Conservation (phyloP, 1,139 yeast genomes). For the Geotrichum phurueaensis region DNA sequence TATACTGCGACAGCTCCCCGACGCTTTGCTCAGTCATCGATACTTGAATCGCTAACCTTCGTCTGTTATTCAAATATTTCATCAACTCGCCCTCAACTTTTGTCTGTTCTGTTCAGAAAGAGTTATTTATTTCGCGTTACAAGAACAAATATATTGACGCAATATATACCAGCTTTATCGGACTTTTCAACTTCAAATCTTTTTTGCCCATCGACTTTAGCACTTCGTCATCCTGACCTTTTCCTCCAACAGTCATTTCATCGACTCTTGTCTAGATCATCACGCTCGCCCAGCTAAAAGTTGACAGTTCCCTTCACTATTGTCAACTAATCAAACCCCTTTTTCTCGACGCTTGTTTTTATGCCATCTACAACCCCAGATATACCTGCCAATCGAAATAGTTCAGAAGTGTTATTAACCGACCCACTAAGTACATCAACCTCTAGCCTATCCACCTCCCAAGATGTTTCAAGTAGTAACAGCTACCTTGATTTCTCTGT, state of each 20-base stretch:
- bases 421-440: background rate
- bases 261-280: background rate
- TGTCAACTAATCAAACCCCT: background rate
- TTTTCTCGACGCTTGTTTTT: slow-evolving; percentile 1
- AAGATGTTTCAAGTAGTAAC: slow-evolving; percentile 12
- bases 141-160: background rate
- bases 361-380: slow-evolving; percentile 16
- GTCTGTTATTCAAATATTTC: background rate
- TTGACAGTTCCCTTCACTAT: background rate
- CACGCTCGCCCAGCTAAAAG: background rate
- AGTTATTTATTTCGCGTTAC: background rate
- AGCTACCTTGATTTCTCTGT: slow-evolving; percentile 8
- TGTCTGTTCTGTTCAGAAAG: background rate
- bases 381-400: background rate
- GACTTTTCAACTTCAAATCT: background rate
- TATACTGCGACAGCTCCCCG: background rate
- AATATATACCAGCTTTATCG: background rate
- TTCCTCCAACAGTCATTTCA: background rate
- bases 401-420: background rate
- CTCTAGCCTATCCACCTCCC: slow-evolving; percentile 4
- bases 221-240: background rate
- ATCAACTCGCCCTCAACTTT: background rate
- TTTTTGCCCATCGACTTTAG: background rate
- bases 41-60: background rate
- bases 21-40: background rate